These are phyloP conservation scores for Otatea glauca DNA, from an alignment of 176 grass and related monocot genomes.

Conservation along the genomic window DNA sequence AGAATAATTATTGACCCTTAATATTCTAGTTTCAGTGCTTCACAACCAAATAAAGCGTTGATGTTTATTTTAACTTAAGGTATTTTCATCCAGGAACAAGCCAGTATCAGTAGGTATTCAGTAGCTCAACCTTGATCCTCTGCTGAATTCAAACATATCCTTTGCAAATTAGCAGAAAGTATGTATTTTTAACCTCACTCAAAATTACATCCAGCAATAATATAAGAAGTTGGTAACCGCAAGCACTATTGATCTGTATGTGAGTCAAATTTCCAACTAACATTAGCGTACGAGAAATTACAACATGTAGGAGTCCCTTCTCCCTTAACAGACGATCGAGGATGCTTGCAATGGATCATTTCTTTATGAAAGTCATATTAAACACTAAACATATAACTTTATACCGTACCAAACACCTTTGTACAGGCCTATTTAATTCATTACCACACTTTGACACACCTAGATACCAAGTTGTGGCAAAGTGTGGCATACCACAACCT, in stretches of 20 bases:
- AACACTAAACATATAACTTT: neutral
- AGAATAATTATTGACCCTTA: slow-evolving; percentile 35
- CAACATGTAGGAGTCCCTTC: neutral
- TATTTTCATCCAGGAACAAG: slow-evolving; percentile 20
- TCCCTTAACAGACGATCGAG: slow-evolving; percentile 1
- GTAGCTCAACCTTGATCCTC: neutral
- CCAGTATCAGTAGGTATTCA: neutral
- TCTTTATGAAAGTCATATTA: slow-evolving; percentile 1
- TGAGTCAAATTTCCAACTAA: neutral
- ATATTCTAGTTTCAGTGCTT: neutral
- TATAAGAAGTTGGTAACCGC: neutral
- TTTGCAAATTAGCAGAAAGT: slow-evolving; percentile 4
- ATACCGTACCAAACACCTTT: neutral
- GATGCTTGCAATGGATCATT: slow-evolving; percentile 1
- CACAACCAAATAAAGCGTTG: slow-evolving; percentile 16
- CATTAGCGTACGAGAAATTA: slow-evolving; percentile 15
- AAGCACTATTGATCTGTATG: neutral
- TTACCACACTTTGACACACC: neutral
- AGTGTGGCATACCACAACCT: neutral
- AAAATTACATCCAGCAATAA: slow-evolving; percentile 25
- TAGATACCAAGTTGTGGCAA: neutral
- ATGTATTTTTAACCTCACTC: neutral
- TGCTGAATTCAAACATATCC: slow-evolving; percentile 17
- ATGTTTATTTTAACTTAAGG: neutral
- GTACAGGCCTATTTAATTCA: neutral